A percentile compares a stretch with the other conserved stretches of the same genome.
These are phyloP conservation scores for Thalia dealbata DNA, from an alignment of 176 grass and related monocot genomes.

Conservation along the genomic window DNA sequence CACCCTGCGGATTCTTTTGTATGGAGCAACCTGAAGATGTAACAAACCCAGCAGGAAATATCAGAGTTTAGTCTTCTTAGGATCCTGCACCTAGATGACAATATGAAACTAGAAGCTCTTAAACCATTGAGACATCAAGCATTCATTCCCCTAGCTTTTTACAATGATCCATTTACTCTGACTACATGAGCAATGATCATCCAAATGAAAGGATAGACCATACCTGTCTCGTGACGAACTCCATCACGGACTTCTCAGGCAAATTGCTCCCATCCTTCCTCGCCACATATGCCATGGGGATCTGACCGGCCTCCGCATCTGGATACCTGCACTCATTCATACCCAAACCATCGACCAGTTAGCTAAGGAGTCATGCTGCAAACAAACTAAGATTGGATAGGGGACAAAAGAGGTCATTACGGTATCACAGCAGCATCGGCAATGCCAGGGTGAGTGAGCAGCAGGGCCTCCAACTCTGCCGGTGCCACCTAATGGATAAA, in stretches of 20 bases:
- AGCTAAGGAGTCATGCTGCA: background rate
- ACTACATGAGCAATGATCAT: background rate
- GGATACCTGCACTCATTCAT: constrained; percentile 41
- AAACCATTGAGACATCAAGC: background rate
- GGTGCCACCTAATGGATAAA: constrained; percentile 53
- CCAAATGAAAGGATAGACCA: background rate
- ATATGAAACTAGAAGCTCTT: too few relatives aligned
- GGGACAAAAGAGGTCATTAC: constrained; percentile 18
- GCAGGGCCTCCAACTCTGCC: constrained; percentile 78
- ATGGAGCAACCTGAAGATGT: constrained; percentile 62
- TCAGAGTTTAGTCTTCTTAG: background rate
- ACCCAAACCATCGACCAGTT: background rate
- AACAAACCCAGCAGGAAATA: background rate
- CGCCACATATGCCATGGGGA: constrained; percentile 76
- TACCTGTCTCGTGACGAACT: constrained; percentile 71
- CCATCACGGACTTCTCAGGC: constrained; percentile 50
- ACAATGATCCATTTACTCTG: too few relatives aligned
- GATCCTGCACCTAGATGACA: background rate
- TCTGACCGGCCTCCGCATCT: constrained; percentile 65
- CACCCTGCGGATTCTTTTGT: constrained; percentile 82
- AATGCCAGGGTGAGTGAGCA: constrained; percentile 60
- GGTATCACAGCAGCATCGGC: constrained; percentile 68
- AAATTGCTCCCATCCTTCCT: constrained; percentile 64
- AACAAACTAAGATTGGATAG: background rate
- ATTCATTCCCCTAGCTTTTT: background rate